phyloP scores from a whole-genome alignment of 2,329 filamentous ascomycete genomes.

The Chaetomium strumarium region DNA sequence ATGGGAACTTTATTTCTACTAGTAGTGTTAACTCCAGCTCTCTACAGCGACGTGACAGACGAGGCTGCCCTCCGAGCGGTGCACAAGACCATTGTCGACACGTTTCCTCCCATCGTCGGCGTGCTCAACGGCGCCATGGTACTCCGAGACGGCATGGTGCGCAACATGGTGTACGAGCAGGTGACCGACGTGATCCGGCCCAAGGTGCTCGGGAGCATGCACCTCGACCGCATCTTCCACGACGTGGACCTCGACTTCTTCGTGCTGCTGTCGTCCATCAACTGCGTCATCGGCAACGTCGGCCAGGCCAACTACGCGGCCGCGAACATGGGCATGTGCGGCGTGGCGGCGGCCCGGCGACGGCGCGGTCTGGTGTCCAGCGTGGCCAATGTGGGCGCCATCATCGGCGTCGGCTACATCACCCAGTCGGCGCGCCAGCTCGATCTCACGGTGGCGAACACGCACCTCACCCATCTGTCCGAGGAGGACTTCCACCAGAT shows the following conservation, averaged over 20 bases:
- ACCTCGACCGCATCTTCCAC: conserved; percentile 29
- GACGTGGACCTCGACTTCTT: conserved; percentile 32
- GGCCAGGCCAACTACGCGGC: conserved; percentile 37
- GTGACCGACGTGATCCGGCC: neutral
- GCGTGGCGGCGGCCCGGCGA: conserved; percentile 21
- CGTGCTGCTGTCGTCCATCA: conserved; percentile 31
- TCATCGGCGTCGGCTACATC: neutral
- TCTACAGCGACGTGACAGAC: no score
- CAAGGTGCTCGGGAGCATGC: conserved; percentile 14
- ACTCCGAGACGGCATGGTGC: conserved; percentile 19
- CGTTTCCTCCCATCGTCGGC: conserved; percentile 17
- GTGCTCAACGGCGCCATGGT: conserved; percentile 31
- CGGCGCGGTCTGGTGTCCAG: neutral
- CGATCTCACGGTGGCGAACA: neutral
- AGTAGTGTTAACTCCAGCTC: no score
- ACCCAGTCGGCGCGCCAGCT: neutral
- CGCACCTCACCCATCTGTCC: neutral
- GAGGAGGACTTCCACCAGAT: neutral
- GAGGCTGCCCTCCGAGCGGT: no score
- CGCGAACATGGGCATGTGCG: conserved; percentile 34
- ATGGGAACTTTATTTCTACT: no score
- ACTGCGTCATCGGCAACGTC: conserved; percentile 29
- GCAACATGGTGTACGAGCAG: conserved; percentile 26
- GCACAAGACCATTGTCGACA: no score
- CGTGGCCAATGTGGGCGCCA: neutral